Conservation (phyloP, 2,329 filamentous ascomycete species). For the Calonectria montana region DNA sequence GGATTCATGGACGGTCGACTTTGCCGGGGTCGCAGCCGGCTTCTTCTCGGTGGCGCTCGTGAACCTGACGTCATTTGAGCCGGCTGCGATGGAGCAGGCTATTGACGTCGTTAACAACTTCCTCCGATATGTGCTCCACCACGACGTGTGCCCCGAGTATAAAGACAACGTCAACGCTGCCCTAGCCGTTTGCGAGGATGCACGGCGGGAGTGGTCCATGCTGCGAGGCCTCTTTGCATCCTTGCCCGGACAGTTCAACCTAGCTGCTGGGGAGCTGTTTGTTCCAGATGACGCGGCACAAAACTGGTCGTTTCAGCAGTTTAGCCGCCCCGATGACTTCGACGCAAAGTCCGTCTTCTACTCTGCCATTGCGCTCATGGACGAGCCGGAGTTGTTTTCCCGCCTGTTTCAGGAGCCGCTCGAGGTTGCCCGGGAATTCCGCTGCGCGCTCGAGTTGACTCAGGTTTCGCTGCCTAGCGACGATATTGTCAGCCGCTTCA, state of each 20-base stretch:
- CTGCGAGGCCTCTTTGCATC: constrained; percentile 60
- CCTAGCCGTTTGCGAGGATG: constrained; percentile 72
- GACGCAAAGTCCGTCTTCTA: constrained; percentile 57
- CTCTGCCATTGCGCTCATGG: constrained; percentile 56
- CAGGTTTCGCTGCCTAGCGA: constrained; percentile 59
- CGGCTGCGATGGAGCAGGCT: constrained; percentile 63
- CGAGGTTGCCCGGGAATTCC: constrained; percentile 57
- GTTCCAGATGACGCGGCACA: constrained; percentile 49
- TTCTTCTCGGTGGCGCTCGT: constrained; percentile 77
- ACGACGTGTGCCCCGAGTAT: constrained; percentile 89
- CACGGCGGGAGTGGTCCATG: constrained; percentile 74
- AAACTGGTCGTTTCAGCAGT: constrained; percentile 44
- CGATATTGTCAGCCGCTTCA: constrained; percentile 58
- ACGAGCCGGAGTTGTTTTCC: constrained; percentile 46
- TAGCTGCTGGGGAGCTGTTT: constrained; percentile 77
- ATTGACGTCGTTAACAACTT: constrained; percentile 84
- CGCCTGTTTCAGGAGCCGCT: constrained; percentile 36
- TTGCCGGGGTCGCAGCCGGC: constrained; percentile 79
- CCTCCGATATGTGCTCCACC: constrained; percentile 85
- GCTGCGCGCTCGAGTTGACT: constrained; percentile 71
- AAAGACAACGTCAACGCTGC: constrained; percentile 74
- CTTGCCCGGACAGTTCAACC: constrained; percentile 85
- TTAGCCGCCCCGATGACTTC: constrained; percentile 51
- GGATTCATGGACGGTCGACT: constrained; percentile 82
- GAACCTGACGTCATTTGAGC: constrained; percentile 66